Base-by-base conservation (phyloP, 2,329 filamentous ascomycete species). In the Diaporthe batatas region DNA sequence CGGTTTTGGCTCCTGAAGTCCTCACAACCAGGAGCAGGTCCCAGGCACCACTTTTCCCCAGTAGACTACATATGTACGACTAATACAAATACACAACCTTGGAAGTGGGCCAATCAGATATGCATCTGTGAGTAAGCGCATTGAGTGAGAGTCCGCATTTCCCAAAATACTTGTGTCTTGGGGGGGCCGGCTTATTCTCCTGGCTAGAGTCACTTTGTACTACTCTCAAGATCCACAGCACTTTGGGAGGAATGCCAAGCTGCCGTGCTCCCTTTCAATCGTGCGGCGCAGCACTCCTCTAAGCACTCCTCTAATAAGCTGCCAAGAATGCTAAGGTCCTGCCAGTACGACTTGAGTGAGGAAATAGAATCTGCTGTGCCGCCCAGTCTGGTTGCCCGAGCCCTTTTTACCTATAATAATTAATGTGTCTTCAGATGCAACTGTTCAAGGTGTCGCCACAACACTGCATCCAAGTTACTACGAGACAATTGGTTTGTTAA, bases 261-360 rank as follows among this genome's bases (percentile, higher is more conserved):
- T 14, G 44, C 44, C 29, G n/a, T 11, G 42, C 32, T 65, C 62
- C 11, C 18, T 32, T 10, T 44, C 7, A 29, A 34, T 29, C 10
- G 44, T 36, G 62, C 25, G 62, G 62, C 44, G 44, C 44, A 65
- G 62, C 62, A 51, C 47, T 65, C 62, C 62, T 39, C 14, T 44
- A 16, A 44, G 59, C 23, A 5, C 18, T 21, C 44, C 44, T 21
- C 44, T 47, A 2, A 36, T 47, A 2, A 36, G 32, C 18, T 12
- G 32, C 3, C 42, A 7, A 18, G 49, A 36, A 21, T 58, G 18
- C 59, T 23, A 16, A 32, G 21, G 34, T 49, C 29, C 29, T 23
- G 29, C 21, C 29, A 23, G 23, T 10, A 25, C 44, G 12, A 29
- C 18, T 36, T 65, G 2, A 29, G 16, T n/a, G 21, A 51, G 18